phyloP scores from a whole-genome alignment of 495 filamentous ascomycete genomes.

The Cercophora sp. region DNA sequence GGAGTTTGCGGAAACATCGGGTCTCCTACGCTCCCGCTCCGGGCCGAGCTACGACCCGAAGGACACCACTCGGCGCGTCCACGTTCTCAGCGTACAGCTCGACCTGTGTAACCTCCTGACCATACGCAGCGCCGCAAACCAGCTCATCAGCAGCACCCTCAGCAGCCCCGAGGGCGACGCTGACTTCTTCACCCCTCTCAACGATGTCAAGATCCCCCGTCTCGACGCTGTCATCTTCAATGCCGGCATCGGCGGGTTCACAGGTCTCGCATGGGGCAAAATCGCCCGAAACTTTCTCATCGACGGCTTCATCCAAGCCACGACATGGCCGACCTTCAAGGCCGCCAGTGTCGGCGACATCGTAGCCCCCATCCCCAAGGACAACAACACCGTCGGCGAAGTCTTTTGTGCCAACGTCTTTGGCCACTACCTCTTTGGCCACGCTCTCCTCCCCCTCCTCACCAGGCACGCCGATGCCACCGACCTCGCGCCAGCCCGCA shows the following conservation, averaged over 20 bases:
- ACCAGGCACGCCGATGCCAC: conserved; percentile 39
- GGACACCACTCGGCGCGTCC: conserved; percentile 44
- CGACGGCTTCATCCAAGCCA: conserved; percentile 60
- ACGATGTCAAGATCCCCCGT: conserved; percentile 54
- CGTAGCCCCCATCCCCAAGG: conserved; percentile 33
- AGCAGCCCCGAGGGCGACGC: conserved; percentile 34
- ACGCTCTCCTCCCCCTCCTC: conserved; percentile 72
- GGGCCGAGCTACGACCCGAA: conserved; percentile 42
- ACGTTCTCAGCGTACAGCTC: conserved; percentile 53
- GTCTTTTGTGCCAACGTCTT: conserved; percentile 92
- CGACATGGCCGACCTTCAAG: conserved; percentile 81
- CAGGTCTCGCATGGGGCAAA: conserved; percentile 66
- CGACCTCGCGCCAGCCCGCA: conserved; percentile 42
- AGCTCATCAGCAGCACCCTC: conserved; percentile 47
- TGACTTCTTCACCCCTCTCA: conserved; percentile 35
- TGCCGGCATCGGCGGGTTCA: conserved; percentile 85
- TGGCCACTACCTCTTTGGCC: conserved; percentile 87
- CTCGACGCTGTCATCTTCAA: conserved; percentile 82
- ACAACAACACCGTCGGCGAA: conserved; percentile 51
- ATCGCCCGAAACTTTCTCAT: conserved; percentile 55
- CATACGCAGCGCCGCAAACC: conserved; percentile 43
- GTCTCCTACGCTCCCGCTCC: conserved; percentile 32
- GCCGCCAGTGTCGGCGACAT: conserved; percentile 55
- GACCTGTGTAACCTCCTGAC: conserved; percentile 53
- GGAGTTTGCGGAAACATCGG: conserved; percentile 35